Percentiles rank a stretch among this genome's conserved stretches.
Evolutionary conservation across 2,329 filamentous ascomycete genomes (phyloP).

Genomic region (Fusarium verticillioides): DNA sequence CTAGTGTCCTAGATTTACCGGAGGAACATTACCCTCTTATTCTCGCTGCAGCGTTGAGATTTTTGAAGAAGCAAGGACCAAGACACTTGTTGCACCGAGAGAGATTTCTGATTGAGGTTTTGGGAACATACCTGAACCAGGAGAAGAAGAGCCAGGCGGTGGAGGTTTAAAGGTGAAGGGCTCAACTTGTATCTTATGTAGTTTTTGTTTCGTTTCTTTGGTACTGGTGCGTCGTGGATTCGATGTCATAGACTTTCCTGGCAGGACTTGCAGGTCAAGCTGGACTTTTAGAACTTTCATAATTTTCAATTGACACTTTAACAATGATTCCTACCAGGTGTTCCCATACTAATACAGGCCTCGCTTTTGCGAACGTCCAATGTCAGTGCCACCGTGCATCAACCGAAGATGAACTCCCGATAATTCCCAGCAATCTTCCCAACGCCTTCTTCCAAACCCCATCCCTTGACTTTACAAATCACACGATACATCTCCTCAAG

Average conservation of each 20-base stretch:
- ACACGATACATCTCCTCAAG: slow-evolving; percentile 77
- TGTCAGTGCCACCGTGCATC: rapidly evolving
- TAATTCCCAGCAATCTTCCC: slow-evolving; percentile 77
- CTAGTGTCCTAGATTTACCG: not conserved
- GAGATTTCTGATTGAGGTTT: slow-evolving; percentile 29
- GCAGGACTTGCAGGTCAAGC: not conserved
- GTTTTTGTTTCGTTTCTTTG: rapidly evolving
- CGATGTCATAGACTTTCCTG: not conserved
- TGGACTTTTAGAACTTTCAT: not conserved
- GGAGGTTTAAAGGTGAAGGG: not conserved
- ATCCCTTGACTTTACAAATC: slow-evolving; percentile 79
- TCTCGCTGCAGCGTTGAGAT: not conserved
- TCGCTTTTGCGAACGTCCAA: rapidly evolving
- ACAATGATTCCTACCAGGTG: rapidly evolving
- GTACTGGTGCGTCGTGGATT: not conserved
- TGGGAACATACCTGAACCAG: slow-evolving; percentile 23
- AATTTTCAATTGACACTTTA: rapidly evolving
- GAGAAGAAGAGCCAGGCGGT: not conserved
- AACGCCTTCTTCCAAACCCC: slow-evolving; percentile 77
- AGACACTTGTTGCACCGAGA: slow-evolving; percentile 26
- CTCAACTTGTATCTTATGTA: too few relatives aligned
- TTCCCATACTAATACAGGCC: not conserved
- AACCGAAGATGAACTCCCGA: slow-evolving; percentile 76
- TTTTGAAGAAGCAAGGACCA: slow-evolving; percentile 11
- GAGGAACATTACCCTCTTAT: slow-evolving; percentile 18